phyloP scores from a whole-genome alignment of 2,329 filamentous ascomycete species.

The Fonsecaea erecta region DNA sequence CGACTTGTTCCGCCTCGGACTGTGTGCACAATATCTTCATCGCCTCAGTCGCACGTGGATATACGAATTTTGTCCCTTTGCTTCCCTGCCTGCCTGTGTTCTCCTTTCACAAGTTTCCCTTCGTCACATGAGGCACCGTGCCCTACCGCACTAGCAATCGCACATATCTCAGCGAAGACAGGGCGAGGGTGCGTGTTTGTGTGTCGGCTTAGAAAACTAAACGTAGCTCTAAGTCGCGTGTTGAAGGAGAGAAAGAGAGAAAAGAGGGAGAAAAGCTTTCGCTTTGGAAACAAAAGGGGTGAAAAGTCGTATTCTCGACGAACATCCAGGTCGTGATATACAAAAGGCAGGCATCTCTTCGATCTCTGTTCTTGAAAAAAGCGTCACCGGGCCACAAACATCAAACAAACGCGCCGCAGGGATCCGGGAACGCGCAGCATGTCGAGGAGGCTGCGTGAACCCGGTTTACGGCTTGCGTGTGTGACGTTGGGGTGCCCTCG shows the following conservation, averaged over 20 bases:
- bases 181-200: constrained; percentile 3
- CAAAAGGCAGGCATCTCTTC: constrained; percentile 30
- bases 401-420: background rate
- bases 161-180: constrained; percentile 12
- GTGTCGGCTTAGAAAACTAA: constrained; percentile 12
- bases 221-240: background rate
- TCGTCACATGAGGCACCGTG: constrained; percentile 9
- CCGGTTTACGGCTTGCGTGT: background rate
- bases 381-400: constrained; percentile 20
- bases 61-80: constrained; percentile 4
- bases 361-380: constrained; percentile 35
- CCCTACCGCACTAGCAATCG: constrained; percentile 17
- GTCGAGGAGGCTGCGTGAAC: background rate
- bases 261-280: background rate
- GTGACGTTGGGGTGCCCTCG: constrained; percentile 2
- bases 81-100: background rate
- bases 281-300: background rate
- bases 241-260: background rate
- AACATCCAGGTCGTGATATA: constrained; percentile 20
- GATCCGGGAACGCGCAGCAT: background rate
- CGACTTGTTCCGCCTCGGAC: constrained; percentile 24
- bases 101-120: background rate
- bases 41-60: constrained; percentile 19
- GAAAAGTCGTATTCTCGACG: constrained; percentile 1
- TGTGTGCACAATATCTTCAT: constrained; percentile 30